Percentiles rank a stretch among this genome's conserved stretches.
Evolutionary conservation across 176 grass and related monocot genomes (phyloP).

Genomic region (Guadua angustifolia): DNA sequence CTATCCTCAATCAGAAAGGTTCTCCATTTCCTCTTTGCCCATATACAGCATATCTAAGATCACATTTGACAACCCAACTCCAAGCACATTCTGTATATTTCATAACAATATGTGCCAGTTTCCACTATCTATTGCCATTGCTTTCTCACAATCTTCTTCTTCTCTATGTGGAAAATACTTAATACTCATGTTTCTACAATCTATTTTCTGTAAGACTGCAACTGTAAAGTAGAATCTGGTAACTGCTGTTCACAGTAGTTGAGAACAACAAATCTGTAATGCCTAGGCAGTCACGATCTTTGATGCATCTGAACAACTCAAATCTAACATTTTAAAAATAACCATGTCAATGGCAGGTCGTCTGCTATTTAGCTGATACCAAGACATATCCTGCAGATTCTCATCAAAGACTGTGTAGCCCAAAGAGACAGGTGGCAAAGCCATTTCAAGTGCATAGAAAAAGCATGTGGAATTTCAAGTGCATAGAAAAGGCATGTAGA

Average conservation of each 20-base stretch:
- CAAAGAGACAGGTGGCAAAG: background rate
- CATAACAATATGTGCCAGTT: background rate
- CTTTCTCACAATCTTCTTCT: background rate
- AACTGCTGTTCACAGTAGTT: background rate
- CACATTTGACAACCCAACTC: background rate
- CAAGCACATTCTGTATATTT: background rate
- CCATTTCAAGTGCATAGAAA: slow-evolving; percentile 12
- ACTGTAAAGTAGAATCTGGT: slow-evolving; percentile 21
- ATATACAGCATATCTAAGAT: background rate
- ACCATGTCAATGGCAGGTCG: background rate
- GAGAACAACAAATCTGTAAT: slow-evolving; percentile 4
- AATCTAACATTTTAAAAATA: slow-evolving; percentile 11
- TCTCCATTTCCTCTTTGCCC: background rate
- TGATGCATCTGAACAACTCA: background rate
- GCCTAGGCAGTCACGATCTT: background rate
- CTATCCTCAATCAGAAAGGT: background rate
- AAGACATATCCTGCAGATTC: background rate
- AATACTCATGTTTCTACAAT: slow-evolving; percentile 2
- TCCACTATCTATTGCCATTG: slow-evolving; percentile 13
- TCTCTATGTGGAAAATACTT: background rate
- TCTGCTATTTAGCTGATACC: slow-evolving; percentile 19
- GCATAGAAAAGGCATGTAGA: slow-evolving; percentile 5
- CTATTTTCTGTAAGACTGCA: background rate
- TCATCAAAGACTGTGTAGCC: background rate
- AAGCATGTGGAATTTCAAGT: slow-evolving; percentile 15